Conservation (phyloP, 2,329 filamentous ascomycete species). For the Penicillium sp. region DNA sequence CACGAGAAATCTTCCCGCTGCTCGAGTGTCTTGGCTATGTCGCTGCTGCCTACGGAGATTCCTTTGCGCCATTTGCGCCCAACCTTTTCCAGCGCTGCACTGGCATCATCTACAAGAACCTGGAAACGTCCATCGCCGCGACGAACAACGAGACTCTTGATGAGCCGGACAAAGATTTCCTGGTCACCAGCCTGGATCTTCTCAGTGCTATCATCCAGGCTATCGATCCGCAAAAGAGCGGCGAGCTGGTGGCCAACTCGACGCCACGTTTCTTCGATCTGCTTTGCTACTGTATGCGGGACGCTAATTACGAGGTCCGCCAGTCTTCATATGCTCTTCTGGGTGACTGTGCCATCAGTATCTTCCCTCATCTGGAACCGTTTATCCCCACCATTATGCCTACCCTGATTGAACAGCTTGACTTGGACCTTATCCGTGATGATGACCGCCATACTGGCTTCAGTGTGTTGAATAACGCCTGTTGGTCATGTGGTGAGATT, state of each 20-base stretch:
- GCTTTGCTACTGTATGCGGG: slow-evolving; percentile 87
- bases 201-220: slow-evolving; percentile 92
- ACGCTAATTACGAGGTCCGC: slow-evolving; percentile 84
- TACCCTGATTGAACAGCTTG: slow-evolving; percentile 81
- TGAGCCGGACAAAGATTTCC: slow-evolving; percentile 90
- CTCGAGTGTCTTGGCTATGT: slow-evolving; percentile 97
- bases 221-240: slow-evolving; percentile 69
- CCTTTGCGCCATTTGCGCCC: slow-evolving; percentile 79
- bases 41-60: slow-evolving; percentile 75
- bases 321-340: slow-evolving; percentile 95
- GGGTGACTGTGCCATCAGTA: slow-evolving; percentile 90
- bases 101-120: slow-evolving; percentile 85
- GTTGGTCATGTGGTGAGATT: slow-evolving; percentile 94
- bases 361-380: slow-evolving; percentile 76
- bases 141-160: slow-evolving; percentile 68
- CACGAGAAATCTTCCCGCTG: slow-evolving; percentile 87
- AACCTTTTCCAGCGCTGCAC: slow-evolving; percentile 87
- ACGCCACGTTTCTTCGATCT: slow-evolving; percentile 88
- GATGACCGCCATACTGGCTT: slow-evolving; percentile 83
- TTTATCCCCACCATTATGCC: slow-evolving; percentile 71
- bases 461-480: slow-evolving; percentile 95
- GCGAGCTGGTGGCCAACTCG: slow-evolving; percentile 71
- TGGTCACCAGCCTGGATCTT: slow-evolving; percentile 91
- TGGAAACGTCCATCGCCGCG: slow-evolving; percentile 74
- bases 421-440: slow-evolving; percentile 71